Evolutionary conservation across 2,329 filamentous ascomycete genomes (phyloP), one percentile per base, ranked within the genome.

Genomic region (Rutstroemia sp.): DNA sequence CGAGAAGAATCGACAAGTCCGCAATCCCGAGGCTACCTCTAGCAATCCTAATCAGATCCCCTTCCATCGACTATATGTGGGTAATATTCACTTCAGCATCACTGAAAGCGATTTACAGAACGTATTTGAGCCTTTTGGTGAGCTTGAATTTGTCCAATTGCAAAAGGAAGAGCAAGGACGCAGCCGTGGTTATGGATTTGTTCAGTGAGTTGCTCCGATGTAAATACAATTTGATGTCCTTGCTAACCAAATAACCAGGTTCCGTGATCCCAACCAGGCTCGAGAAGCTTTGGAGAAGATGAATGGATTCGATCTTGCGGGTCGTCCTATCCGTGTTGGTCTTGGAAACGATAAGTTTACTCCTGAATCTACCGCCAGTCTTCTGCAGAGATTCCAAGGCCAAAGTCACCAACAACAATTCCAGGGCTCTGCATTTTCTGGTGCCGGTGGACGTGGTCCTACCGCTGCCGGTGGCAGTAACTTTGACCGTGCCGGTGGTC

Each of bases 301-400:
- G 92, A 99, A 99, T 75, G 92, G 92, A 63, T 99, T 97, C 76
- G 94, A 97, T 75, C 85, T 99, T 66, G 94, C 94, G 68, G 92
- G 92, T 74, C 92, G 94, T 71, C 91, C 92, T 62, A 97, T 99
- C 72, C 91, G 94, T 71, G 95, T 99, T 73, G 94, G 94, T 74
- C 89, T 99, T 77, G 94, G 94, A 75, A 99, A 96, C 78, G 94
- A 99, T 88, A 97, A 97, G 83, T 97, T 97, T 76, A 97, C 92
- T 75, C 88, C 92, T 69, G 94, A 97, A 77, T 94, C 91, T 74
- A 96, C 90, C 74, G 88, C 90, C 72, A 92, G 89, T 75, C 83
- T 95, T 71, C 78, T 95, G 70, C 90, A 95, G 77, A 90, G 90
- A 75, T 95, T 95, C 78, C 88, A 90, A 73, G 87, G 88, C 70